Base-by-base conservation (phyloP, 2,329 filamentous ascomycete genomes). In the Cadophora malorum region DNA sequence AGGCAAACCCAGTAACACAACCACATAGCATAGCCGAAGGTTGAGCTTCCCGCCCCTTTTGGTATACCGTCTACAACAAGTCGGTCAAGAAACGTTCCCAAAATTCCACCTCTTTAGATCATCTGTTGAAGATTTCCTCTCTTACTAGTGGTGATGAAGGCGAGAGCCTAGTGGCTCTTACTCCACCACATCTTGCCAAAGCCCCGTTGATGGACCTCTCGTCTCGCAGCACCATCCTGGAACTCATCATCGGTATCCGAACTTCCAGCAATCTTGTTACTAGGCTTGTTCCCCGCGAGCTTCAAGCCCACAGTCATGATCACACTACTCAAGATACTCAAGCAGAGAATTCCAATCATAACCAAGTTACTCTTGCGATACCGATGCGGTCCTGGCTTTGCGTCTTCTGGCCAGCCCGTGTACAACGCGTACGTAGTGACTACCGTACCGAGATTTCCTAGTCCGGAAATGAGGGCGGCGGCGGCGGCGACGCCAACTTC, bases 401-500 rank as follows among this genome's bases (percentile, higher is more conserved):
- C 87, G 78, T 97, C 94, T 53, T 85, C 90, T 1, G 90, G 87
- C 94, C 94, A 97, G 35, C 94, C 94, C 0, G 90, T 90, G 79
- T 97, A 97, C 59, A 97, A 81, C 14, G 94, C 94, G 77, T 97
- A 97, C 0, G 94, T 97, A 1, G 93, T 97, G 65, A 92, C 85
- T 68, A 97, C 91, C 75, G 90, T 94, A 35, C 94, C 94, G 21
- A 96, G 82, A 76, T 97, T 97, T 0, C 94, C 94, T 49, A 96
- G 83, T 0, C 94, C 94, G 0, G 92, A 96, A 0, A 97, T 94
- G 12, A 97, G 84, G 2, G 94, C 94, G 1, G 91, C 89, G 0
- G 94, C 93, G 16, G 94, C 91, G 4, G 94, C 94, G 7, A 97
- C 93, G 65, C 94, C 94, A 25, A 97, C 92, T 79, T 97, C 94